Conservation (phyloP, 139 green algal genomes). For the Auxenochlorella pyrenoidosa region DNA sequence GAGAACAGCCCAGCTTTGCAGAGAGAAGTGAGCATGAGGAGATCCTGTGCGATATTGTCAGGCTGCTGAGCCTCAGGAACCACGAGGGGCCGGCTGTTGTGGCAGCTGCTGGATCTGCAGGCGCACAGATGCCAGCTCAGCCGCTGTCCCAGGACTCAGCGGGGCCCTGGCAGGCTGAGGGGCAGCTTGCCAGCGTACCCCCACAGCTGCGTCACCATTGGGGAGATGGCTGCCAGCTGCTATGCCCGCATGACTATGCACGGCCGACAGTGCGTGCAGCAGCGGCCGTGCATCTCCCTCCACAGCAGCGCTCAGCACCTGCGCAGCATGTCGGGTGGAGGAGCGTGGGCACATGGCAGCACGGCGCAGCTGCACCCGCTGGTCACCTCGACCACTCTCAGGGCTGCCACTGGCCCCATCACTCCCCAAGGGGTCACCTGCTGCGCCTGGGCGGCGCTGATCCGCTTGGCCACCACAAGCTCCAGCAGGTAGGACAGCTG, state of each 20-base stretch:
- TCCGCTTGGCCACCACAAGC: constrained; percentile 10
- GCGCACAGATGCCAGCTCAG: not conserved
- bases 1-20: no score
- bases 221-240: not conserved
- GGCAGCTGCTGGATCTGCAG: not conserved
- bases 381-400: not conserved
- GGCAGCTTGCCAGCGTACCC: not conserved
- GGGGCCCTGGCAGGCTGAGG: not conserved
- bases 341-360: not conserved
- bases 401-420: no score
- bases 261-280: not conserved
- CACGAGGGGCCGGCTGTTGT: no score
- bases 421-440: not conserved
- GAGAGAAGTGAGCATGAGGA: no score
- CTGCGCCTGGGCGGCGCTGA: constrained; percentile 20
- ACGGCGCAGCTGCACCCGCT: not conserved
- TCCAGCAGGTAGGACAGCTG: constrained; percentile 24
- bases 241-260: not conserved
- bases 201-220: not conserved
- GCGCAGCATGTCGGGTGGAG: not conserved
- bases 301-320: constrained; percentile 19
- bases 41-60: no score
- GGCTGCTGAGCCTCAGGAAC: no score
- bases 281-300: constrained; percentile 14
- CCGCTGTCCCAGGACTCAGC: not conserved